Evolutionary conservation across 2,329 filamentous ascomycete species (phyloP), one percentile per base, ranked within the genome.

Genomic region (Ophiostoma piceae): DNA sequence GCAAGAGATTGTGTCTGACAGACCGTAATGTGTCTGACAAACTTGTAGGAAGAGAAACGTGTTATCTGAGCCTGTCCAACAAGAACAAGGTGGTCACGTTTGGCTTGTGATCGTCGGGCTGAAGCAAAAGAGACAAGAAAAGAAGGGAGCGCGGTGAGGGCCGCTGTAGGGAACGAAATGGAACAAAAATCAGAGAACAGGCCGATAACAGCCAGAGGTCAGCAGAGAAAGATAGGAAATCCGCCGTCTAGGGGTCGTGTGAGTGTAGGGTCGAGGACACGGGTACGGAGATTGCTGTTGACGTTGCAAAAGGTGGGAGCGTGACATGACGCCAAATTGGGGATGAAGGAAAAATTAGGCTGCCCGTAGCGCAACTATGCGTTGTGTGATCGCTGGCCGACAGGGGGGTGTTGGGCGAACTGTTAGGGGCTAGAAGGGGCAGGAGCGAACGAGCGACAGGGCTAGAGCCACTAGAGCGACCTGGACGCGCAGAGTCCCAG

Each of bases 241-340:
- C 62, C 35, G 62, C 62, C 16, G 8, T 47, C 29, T 64, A 64
- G 29, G 14, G 29, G 14, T 35, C 8, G 60, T 35, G 32, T 64
- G 29, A 22, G 37, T 66, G 37, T 37, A 32, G 37, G 35, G 62
- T 35, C 19, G 60, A 64, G 19, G 57, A 65, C 16, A n/a, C 7
- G 19, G 62, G 62, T 39, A 65, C 62, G 62, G 26, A 32, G 67
- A 54, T 65, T 16, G 35, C 14, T 67, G 47, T 68, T 54, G 51
- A 65, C 37, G 69, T 67, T 67, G 37, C 19, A 57, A 47, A 29
- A 66, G 64, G 43, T 70, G 68, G 37, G 68, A 68, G 68, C 68
- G 70, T 70, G 70, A 71, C 70, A 68, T 69, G 60, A 71, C 68
- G 60, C 68, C 68, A 67, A 68, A 70, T 68, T 57, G 54, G 64